Evolutionary conservation across 768 basidiomycete species (phyloP), one percentile per base, ranked within the genome.

Genomic region (Pleurotus eryngii): DNA sequence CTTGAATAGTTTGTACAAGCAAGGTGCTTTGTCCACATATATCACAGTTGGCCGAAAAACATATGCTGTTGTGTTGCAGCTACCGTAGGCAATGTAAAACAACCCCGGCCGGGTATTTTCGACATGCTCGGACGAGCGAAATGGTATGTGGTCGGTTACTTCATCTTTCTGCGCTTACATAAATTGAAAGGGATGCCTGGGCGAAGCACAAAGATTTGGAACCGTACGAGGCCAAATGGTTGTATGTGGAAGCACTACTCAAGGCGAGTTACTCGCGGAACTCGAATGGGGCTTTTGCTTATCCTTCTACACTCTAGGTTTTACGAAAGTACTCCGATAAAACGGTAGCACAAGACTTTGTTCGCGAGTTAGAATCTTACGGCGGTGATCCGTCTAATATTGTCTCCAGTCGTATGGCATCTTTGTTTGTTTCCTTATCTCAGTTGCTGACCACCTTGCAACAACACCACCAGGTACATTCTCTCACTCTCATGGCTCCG

Each of bases 101-200:
- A 82, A 7, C 74, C 87, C 12, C 81, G 95, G 39, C 95, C 95
- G 11, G 89, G 89, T 8, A 84, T 97, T 9, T 92, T 87, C 76
- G 95, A 98, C 68, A 87, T 96, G 84, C 75, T 97, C 5, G 92
- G 91, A 42, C 79, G 94, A 62, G 94, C 95, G 18, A 98, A 98
- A 76, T 97, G 95, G 95, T 92, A 61, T 22, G 79, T 62, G n/a
- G 59, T 26, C 54, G 12, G 49, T 59, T 38, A 18, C 18, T 22
- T 15, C 30, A 47, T 30, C 35, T 20, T 57, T 49, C 50, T 24
- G 24, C 55, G 30, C 39, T 64, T 35, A 63, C 40, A 38, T 57
- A 22, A 15, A 54, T 18, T 18, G 37, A 22, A 53, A 95, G 93
- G 92, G 94, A 95, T 74, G 91, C 91, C 45, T 98, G 95, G 95